Evolutionary conservation across 345 rosid species (phyloP), one percentile per base, ranked within the genome.

Genomic region (Dovyalis caffra): DNA sequence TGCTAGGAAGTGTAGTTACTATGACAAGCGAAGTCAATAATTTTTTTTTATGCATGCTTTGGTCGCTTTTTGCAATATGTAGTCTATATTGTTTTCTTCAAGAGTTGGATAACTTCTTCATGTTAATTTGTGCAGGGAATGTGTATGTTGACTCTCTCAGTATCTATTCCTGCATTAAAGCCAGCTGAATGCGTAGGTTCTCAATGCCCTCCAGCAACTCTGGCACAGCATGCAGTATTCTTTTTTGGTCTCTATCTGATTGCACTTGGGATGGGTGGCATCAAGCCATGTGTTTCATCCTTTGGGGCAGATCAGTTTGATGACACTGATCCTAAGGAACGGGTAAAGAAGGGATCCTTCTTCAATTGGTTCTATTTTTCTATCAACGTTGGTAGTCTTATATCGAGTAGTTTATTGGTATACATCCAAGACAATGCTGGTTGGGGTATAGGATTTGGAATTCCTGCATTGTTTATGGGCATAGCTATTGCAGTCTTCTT

Each of bases 301-400:
- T 95, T 93, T 71, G 98, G 98, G 73, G 96, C 99, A 0, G 99
- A 93, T 73, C 98, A 95, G 83, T 93, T 95, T 79, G 99, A 95
- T 81, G 96, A 93, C 73, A 91, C 93, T 0, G 97, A 93, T 81
- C 70, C 92, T 0, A 84, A 66, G 21, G 99, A 95, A n/a, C n/a
- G n/a, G n/a, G n/a, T n/a, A n/a, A n/a, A n/a, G n/a, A n/a, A n/a
- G n/a, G n/a, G n/a, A n/a, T n/a, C n/a, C n/a, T n/a, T n/a, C n/a
- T n/a, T n/a, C n/a, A n/a, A n/a, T n/a, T n/a, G n/a, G n/a, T n/a
- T n/a, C n/a, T n/a, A n/a, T n/a, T n/a, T n/a, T n/a, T n/a, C n/a
- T n/a, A n/a, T n/a, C n/a, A n/a, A n/a, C 72, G 88, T 91, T 38
- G 99, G 99, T 31, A 96, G 94, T 38, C 87, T 93, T 9, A 78